These are phyloP conservation scores for Gossypium lobatum DNA, from an alignment of 441 rosid species.

Conservation along the genomic window DNA sequence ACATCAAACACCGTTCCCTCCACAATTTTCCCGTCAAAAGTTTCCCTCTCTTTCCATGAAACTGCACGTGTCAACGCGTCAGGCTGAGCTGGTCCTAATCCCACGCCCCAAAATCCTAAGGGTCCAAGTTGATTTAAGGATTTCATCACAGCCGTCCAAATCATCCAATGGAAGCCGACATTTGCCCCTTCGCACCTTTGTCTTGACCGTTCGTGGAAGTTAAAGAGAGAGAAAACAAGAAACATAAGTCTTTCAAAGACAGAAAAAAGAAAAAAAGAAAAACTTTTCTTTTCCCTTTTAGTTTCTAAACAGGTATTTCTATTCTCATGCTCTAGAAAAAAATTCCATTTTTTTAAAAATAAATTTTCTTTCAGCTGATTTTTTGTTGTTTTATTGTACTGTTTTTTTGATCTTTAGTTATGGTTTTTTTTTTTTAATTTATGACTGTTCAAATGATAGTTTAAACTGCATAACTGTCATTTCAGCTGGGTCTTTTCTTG, in stretches of 20 bases:
- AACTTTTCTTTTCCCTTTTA: not conserved
- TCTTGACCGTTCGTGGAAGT: slow-evolving; percentile 51
- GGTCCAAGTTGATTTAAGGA: slow-evolving; percentile 22
- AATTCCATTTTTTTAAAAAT: not conserved
- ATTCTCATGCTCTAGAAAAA: not conserved
- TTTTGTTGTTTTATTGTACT: not conserved
- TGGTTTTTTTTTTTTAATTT: not conserved
- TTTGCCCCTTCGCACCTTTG: slow-evolving; percentile 19
- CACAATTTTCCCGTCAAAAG: slow-evolving; percentile 7
- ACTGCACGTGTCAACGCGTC: slow-evolving; percentile 14
- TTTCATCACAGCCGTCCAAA: slow-evolving; percentile 53
- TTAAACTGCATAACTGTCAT: slow-evolving; percentile 24
- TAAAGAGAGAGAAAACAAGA: slow-evolving; percentile 19
- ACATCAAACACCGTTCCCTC: not conserved
- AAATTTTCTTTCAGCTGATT: slow-evolving; percentile 6
- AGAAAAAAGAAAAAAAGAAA: slow-evolving; percentile 6
- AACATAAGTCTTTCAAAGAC: slow-evolving; percentile 39
- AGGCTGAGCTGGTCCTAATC: slow-evolving; percentile 33
- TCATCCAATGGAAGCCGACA: slow-evolving; percentile 33
- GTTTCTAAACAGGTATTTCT: slow-evolving; percentile 27
- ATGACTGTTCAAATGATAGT: slow-evolving; percentile 16
- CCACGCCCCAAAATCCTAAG: slow-evolving; percentile 36
- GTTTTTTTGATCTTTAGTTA: slow-evolving; percentile 2
- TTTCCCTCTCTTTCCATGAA: slow-evolving; percentile 11
- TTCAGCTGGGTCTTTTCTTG: slow-evolving; percentile 24